Conservation (phyloP, 2,329 filamentous ascomycete species). For the Cordyceps tenuipes region DNA sequence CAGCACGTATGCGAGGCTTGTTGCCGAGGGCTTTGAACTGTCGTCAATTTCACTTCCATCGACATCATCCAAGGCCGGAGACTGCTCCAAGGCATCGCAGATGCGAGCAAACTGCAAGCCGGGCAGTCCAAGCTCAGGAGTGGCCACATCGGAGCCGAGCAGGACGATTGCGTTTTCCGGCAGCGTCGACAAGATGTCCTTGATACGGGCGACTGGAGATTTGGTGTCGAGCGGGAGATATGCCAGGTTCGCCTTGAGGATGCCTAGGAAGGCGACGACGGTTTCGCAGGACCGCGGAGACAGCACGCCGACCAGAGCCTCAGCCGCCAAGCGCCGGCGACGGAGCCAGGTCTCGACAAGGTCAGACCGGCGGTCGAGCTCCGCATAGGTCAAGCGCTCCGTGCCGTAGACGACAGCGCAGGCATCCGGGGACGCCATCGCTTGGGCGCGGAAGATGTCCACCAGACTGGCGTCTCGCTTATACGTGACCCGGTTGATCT, state of each 20-base stretch:
- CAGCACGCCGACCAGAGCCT: conserved; percentile 16
- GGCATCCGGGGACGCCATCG: neutral
- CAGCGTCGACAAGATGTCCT: conserved; percentile 13
- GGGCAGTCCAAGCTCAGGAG: neutral
- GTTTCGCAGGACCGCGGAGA: conserved; percentile 19
- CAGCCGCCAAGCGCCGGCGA: neutral
- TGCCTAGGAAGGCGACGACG: conserved; percentile 17
- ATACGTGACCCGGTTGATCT: conserved; percentile 10
- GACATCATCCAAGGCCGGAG: neutral
- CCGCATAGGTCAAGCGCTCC: conserved; percentile 15
- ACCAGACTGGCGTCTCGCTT: conserved; percentile 16
- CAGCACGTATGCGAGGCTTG: conserved; percentile 28
- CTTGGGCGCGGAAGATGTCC: conserved; percentile 18
- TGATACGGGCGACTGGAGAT: conserved; percentile 13
- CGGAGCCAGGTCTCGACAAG: conserved; percentile 16
- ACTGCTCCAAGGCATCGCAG: neutral
- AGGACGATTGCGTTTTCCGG: conserved; percentile 3
- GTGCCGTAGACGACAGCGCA: conserved; percentile 17
- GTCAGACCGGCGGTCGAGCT: conserved; percentile 17
- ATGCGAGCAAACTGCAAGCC: neutral
- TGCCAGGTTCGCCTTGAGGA: conserved; percentile 19
- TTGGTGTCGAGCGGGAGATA: conserved; percentile 20
- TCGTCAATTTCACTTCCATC: neutral
- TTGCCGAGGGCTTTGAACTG: neutral
- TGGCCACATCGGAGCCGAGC: conserved; percentile 1